phyloP scores from a whole-genome alignment of 768 basidiomycete genomes.

The Amylocystis lapponica region DNA sequence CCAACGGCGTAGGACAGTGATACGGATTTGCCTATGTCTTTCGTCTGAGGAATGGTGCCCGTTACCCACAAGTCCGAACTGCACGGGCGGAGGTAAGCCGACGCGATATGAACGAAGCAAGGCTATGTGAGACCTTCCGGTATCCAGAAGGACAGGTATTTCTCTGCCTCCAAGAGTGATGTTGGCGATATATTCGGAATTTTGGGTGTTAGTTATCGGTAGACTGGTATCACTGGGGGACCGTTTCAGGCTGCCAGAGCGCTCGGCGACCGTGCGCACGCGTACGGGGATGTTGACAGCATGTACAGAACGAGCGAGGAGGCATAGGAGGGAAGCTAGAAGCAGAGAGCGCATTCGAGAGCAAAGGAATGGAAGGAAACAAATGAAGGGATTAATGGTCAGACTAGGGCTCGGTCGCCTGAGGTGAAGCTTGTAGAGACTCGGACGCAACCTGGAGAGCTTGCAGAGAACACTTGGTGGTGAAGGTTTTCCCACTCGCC shows the following conservation, averaged over 20 bases:
- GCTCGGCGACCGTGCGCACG: constrained; percentile 14
- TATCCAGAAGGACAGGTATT: constrained; percentile 64
- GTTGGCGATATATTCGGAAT: constrained; percentile 69
- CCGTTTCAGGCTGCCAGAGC: constrained; percentile 8
- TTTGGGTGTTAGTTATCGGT: constrained; percentile 57
- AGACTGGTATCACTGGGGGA: constrained; percentile 20
- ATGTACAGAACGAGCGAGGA: constrained; percentile 15
- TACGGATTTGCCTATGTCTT: constrained; percentile 49
- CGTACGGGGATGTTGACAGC: constrained; percentile 30
- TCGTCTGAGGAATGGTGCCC: constrained; percentile 41
- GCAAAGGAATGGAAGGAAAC: too few species aligned
- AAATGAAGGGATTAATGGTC: constrained; percentile 8
- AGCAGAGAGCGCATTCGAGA: constrained; percentile 18
- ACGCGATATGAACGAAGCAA: too few species aligned
- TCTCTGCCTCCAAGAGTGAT: constrained; percentile 57
- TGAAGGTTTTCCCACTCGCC: too few species aligned
- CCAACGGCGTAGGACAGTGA: constrained; percentile 68
- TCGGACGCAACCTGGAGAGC: background rate
- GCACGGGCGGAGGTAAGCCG: too few species aligned
- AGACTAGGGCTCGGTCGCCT: constrained; percentile 16
- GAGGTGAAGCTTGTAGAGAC: background rate
- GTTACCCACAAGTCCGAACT: constrained; percentile 78
- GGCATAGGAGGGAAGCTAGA: constrained; percentile 13
- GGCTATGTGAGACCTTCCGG: constrained; percentile 77
- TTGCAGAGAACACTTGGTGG: constrained; percentile 2